Evolutionary conservation across 345 rosid species (phyloP), one percentile per base, ranked within the genome.

Genomic region (Citrus medica): DNA sequence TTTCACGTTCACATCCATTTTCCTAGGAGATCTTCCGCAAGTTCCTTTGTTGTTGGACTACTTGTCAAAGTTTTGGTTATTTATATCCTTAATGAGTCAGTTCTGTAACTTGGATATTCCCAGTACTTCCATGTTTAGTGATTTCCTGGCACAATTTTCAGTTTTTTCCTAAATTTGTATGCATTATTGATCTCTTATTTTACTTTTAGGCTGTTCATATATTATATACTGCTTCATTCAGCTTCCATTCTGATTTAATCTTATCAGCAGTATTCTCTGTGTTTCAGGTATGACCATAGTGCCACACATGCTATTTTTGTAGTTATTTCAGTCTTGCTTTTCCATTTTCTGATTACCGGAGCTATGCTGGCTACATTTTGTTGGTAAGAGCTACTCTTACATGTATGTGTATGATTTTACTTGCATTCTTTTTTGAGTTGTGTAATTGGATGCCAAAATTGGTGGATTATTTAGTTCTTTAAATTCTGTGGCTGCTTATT

Each of bases 281-380:
- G 19, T 75, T 85, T 72, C 93, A 97, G 99, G 93, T 97, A 94
- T 86, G 99, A 93, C 84, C 94, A 93, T 70, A 93, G 99, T 78
- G 77, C 87, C 67, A 86, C 87, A 65, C 99, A 97, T 86, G 92
- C 99, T 69, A 84, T 87, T 69, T 85, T 90, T 82, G 95, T 94
- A 73, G 91, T 93, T 79, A 78, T 90, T 69, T 96, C 98, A 59
- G 95, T 92, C 63, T 79, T 94, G 80, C 77, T 93, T 83, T 81
- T 89, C 84, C 98, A 97, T 83, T 97, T 97, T 86, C 77, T 97
- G 78, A 82, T 93, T 46, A 81, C 92, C 4, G 98, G 98, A 79
- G 86, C 82, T 37, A 76, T 90, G 83, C 84, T 97, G 83, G 98
- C 98, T 79, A 94, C 98, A 48, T 87, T 79, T 80, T 94, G 92